Evolutionary conservation across 2,329 filamentous ascomycete genomes (phyloP).

Genomic region (Talaromyces amestolkiae): DNA sequence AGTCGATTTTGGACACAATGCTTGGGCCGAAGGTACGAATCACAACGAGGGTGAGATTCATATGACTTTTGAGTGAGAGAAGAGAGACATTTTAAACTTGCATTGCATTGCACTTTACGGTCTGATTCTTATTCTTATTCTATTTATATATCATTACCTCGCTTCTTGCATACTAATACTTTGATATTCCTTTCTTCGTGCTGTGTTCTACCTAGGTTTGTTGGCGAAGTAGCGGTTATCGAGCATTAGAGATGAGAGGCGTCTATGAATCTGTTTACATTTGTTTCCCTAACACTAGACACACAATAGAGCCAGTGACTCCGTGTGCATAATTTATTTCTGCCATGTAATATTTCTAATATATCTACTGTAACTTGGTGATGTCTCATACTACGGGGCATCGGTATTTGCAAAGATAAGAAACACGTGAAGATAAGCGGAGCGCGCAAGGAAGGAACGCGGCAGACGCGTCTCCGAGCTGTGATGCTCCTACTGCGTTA

Average conservation of each 20-base stretch:
- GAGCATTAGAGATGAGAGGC: not conserved
- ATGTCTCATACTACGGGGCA: not conserved
- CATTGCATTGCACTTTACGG: not conserved
- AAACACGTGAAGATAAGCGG: not conserved
- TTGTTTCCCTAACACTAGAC: not conserved
- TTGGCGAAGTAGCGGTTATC: not conserved
- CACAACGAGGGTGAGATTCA: constrained; percentile 66
- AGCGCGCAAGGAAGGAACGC: not conserved
- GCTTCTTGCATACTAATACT: constrained; percentile 1
- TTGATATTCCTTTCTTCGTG: not conserved
- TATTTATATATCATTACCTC: not conserved
- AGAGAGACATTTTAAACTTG: not conserved
- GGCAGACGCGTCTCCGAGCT: not conserved
- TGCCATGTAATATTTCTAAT: too few species aligned
- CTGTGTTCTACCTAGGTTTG: not conserved
- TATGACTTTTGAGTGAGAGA: constrained; percentile 72
- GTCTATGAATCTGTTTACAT: not conserved
- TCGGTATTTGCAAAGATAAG: not conserved
- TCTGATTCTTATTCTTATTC: not conserved
- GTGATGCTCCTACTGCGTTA: not conserved
- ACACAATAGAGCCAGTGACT: too few species aligned
- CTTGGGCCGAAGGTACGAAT: constrained; percentile 68
- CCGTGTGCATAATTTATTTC: too few species aligned
- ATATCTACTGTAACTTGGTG: not conserved
- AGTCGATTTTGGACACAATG: constrained; percentile 49